A percentile compares a stretch with the other conserved stretches of the same genome.
phyloP scores from a whole-genome alignment of 805 yeast species.

The Myxozyma neotropica region DNA sequence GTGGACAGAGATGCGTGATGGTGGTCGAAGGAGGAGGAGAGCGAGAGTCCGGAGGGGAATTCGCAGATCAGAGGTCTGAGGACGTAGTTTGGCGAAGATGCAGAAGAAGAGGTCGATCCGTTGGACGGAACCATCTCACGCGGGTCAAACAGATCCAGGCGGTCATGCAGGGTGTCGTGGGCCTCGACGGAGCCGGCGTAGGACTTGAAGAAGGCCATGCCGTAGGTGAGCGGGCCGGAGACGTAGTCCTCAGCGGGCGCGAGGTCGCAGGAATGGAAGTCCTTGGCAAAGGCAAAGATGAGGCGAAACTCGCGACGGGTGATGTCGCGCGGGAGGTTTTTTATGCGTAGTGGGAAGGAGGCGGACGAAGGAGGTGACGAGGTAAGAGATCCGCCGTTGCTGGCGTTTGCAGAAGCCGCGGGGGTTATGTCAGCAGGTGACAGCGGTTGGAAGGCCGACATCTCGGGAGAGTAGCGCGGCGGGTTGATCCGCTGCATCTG shows the following conservation, averaged over 20 bases:
- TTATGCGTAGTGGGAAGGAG: conserved; percentile 36
- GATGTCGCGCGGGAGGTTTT: conserved; percentile 45
- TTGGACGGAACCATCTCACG: conserved; percentile 4
- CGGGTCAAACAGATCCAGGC: conserved; percentile 37
- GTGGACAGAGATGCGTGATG: conserved; percentile 10
- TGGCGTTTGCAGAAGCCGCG: neutral
- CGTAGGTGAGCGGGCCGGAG: conserved; percentile 35
- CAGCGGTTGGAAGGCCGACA: conserved; percentile 24
- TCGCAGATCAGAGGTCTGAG: conserved; percentile 21
- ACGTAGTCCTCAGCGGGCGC: conserved; percentile 34
- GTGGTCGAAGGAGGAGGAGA: conserved; percentile 10
- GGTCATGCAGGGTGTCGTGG: conserved; percentile 37
- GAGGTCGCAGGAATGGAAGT: conserved; percentile 42
- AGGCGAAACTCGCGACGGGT: conserved; percentile 45
- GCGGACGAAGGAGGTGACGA: conserved; percentile 19
- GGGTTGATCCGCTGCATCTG: neutral
- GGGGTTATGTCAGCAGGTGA: conserved; percentile 27
- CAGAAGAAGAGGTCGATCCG: conserved; percentile 15
- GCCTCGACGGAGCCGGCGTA: conserved; percentile 40
- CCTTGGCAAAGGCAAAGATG: conserved; percentile 47
- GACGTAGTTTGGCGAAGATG: conserved; percentile 21
- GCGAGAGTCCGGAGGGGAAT: conserved; percentile 5
- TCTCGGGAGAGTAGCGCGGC: conserved; percentile 27
- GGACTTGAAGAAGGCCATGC: conserved; percentile 40
- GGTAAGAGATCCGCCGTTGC: conserved; percentile 6